These are phyloP conservation scores for Astragalus glycyphyllos DNA, from an alignment of 306 rosid genomes.

Conservation along the genomic window DNA sequence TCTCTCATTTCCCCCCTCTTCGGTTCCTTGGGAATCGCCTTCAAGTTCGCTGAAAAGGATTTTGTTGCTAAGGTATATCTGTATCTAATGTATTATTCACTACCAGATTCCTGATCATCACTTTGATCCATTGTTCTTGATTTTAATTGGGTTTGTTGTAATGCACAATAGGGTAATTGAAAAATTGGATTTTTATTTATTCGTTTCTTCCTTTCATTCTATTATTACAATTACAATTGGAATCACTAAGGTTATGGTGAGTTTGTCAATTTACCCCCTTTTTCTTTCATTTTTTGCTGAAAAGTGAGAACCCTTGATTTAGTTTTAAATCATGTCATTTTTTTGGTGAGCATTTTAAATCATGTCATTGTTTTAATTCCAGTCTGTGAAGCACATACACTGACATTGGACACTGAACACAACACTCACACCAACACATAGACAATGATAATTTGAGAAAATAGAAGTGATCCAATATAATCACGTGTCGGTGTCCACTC, in stretches of 20 bases:
- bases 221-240: background rate
- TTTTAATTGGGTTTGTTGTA: slow-evolving; percentile 10
- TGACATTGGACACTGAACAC: no score
- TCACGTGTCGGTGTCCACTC: no score
- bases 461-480: no score
- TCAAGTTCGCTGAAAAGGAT: slow-evolving; percentile 95
- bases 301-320: slow-evolving; percentile 5
- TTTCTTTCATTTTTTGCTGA: background rate
- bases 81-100: background rate
- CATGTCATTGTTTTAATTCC: no score
- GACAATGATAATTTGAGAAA: no score
- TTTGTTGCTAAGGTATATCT: slow-evolving; percentile 72
- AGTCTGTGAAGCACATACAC: no score
- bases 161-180: background rate
- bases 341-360: no score
- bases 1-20: slow-evolving; percentile 87
- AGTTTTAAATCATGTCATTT: background rate
- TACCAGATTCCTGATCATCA: background rate
- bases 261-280: no score
- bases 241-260: background rate
- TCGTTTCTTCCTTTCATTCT: background rate
- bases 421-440: no score
- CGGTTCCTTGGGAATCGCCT: slow-evolving; percentile 87
- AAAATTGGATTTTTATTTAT: background rate
- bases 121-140: background rate